A percentile compares a stretch with the other conserved stretches of the same genome.
Conservation (phyloP, 768 basidiomycete genomes). For the Coprinopsis cinerea region DNA sequence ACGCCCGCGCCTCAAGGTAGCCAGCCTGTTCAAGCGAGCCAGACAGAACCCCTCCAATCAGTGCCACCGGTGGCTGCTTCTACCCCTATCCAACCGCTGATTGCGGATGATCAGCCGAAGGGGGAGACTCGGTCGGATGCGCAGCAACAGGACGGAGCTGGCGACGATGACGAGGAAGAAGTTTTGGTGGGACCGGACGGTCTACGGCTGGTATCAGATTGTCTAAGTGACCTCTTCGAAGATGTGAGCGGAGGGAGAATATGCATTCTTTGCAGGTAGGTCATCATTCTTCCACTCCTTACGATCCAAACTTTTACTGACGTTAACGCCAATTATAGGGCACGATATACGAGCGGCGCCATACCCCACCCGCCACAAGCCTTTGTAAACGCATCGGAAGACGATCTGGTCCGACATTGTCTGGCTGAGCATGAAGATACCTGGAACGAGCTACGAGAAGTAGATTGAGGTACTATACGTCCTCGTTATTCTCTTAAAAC, state of each 20-base stretch:
- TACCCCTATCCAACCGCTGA: no score
- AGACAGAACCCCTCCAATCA: no score
- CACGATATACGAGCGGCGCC: neutral
- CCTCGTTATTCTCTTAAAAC: neutral
- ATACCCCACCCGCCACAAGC: slow-evolving; percentile 19
- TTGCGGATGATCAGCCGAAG: no score
- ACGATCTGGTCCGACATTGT: slow-evolving; percentile 39
- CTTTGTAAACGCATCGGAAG: slow-evolving; percentile 27
- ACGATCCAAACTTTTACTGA: neutral
- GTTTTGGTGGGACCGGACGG: slow-evolving; percentile 38
- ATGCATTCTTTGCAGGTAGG: slow-evolving; percentile 52
- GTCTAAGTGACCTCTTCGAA: slow-evolving; percentile 39
- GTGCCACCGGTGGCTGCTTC: no score
- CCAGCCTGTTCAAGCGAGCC: no score
- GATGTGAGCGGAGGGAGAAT: slow-evolving; percentile 26
- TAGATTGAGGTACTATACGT: neutral
- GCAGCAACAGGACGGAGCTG: no score
- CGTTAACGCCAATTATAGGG: neutral
- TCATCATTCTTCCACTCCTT: slow-evolving; percentile 13
- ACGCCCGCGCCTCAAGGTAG: no score
- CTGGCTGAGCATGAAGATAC: slow-evolving; percentile 36
- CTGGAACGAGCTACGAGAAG: slow-evolving; percentile 34
- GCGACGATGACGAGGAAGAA: slow-evolving; percentile 29
- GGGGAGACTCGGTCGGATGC: no score
- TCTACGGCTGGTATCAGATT: slow-evolving; percentile 31